Conservation (phyloP, 495 filamentous ascomycete genomes). For the Talaromyces proteolyticus region DNA sequence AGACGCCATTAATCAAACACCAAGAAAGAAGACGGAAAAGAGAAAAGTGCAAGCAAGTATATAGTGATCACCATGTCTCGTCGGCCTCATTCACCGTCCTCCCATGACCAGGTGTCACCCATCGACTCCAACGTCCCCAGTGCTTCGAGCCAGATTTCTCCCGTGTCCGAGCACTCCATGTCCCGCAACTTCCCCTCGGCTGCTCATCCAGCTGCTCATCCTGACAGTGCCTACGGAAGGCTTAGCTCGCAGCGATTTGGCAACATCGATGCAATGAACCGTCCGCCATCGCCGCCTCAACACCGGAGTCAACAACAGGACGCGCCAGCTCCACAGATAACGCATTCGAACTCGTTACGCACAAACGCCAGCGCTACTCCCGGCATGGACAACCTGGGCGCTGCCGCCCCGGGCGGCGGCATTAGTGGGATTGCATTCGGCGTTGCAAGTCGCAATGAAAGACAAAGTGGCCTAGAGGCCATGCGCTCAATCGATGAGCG, state of each 20-base stretch:
- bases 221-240: constrained; percentile 7
- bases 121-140: constrained; percentile 1
- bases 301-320: constrained; percentile 11
- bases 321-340: constrained; percentile 5
- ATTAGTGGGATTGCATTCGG: constrained; percentile 71
- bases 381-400: constrained; percentile 69
- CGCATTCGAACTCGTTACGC: constrained; percentile 17
- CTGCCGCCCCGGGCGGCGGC: constrained; percentile 66
- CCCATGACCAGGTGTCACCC: not conserved
- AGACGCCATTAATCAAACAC: too few species aligned
- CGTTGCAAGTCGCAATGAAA: constrained; percentile 65
- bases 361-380: constrained; percentile 58
- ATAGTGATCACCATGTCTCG: too few species aligned
- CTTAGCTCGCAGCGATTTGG: constrained; percentile 6
- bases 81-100: not conserved
- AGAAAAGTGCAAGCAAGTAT: too few species aligned
- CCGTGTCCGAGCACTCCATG: not conserved
- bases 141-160: constrained; percentile 4
- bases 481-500: constrained; percentile 43
- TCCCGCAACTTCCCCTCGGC: constrained; percentile 1
- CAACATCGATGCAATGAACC: not conserved
- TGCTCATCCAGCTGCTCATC: constrained; percentile 5
- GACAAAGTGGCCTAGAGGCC: constrained; percentile 69
- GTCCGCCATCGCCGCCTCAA: constrained; percentile 8
- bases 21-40: too few species aligned